Percentiles rank a stretch among this genome's conserved stretches.
These are phyloP conservation scores for Herpetospermum pedunculosum DNA, from an alignment of 306 rosid genomes.

Conservation along the genomic window DNA sequence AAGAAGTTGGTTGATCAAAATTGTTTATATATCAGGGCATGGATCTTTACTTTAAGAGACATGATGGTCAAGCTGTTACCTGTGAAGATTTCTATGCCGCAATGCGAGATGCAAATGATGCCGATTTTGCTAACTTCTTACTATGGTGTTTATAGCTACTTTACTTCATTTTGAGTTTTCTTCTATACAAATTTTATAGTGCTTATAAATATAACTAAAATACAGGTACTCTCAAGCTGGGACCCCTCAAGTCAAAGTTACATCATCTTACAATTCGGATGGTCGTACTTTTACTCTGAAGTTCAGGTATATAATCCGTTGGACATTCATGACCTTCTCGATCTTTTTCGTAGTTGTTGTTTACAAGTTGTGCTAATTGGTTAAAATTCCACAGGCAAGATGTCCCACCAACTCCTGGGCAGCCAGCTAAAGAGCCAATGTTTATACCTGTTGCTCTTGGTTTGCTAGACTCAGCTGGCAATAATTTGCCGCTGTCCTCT, in stretches of 20 bases:
- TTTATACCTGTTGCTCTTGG: conserved; percentile 83
- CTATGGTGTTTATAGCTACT: conserved; percentile 32
- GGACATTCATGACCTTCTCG: neutral
- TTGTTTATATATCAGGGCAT: conserved; percentile 57
- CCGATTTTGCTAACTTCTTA: conserved; percentile 90
- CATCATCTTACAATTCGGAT: conserved; percentile 65
- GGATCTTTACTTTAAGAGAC: conserved; percentile 97
- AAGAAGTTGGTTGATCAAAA: conserved; percentile 1
- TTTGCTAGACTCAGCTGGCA: conserved; percentile 67
- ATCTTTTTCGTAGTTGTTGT: conserved; percentile 15
- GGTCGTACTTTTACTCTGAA: conserved; percentile 59
- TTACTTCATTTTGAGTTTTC: conserved; percentile 12
- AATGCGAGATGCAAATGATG: conserved; percentile 89
- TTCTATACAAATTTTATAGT: neutral
- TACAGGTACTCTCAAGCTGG: conserved; percentile 99
- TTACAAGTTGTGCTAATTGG: conserved; percentile 20
- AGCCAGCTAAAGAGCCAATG: conserved; percentile 79
- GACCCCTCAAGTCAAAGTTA: conserved; percentile 70
- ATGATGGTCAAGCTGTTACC: conserved; percentile 96
- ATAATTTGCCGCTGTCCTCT: conserved; percentile 56
- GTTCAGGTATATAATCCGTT: conserved; percentile 40
- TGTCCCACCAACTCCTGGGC: conserved; percentile 85
- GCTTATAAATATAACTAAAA: conserved; percentile 13
- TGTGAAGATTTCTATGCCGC: conserved; percentile 95
- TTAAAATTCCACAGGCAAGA: conserved; percentile 60